phyloP scores from a whole-genome alignment of 768 basidiomycete genomes.

The Suillus paluster region DNA sequence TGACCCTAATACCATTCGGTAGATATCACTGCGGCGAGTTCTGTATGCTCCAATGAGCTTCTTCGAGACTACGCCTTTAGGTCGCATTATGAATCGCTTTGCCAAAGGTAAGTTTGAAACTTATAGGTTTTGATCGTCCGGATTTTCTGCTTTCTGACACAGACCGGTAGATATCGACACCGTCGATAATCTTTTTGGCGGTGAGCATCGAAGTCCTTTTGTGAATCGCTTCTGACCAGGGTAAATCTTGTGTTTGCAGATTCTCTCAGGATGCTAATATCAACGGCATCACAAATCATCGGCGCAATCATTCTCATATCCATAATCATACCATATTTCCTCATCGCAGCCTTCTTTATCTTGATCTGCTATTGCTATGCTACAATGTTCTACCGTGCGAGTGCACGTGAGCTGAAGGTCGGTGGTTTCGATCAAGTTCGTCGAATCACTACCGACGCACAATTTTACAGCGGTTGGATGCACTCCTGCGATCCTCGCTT shows the following conservation, averaged over 20 bases:
- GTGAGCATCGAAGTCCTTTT: conserved; percentile 11
- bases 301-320: conserved; percentile 82
- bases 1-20: background rate
- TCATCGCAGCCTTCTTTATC: conserved; percentile 71
- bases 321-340: conserved; percentile 82
- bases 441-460: background rate
- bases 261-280: conserved; percentile 72
- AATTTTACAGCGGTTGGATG: conserved; percentile 49
- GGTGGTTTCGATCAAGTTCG: conserved; percentile 11
- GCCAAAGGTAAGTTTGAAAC: conserved; percentile 64
- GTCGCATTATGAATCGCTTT: conserved; percentile 90
- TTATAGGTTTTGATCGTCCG: background rate
- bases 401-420: conserved; percentile 86
- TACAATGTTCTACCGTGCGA: conserved; percentile 83
- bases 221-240: background rate
- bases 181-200: conserved; percentile 70
- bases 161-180: conserved; percentile 67
- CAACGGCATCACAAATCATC: conserved; percentile 65
- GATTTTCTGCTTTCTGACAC: conserved; percentile 9
- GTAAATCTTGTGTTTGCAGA: conserved; percentile 40
- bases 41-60: conserved; percentile 90
- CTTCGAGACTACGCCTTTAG: conserved; percentile 89
- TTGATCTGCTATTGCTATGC: conserved; percentile 66
- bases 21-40: conserved; percentile 68
- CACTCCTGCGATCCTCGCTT: conserved; percentile 82